These are phyloP conservation scores for Candida vartiovaarae DNA, from an alignment of 805 yeast genomes.

Conservation along the genomic window DNA sequence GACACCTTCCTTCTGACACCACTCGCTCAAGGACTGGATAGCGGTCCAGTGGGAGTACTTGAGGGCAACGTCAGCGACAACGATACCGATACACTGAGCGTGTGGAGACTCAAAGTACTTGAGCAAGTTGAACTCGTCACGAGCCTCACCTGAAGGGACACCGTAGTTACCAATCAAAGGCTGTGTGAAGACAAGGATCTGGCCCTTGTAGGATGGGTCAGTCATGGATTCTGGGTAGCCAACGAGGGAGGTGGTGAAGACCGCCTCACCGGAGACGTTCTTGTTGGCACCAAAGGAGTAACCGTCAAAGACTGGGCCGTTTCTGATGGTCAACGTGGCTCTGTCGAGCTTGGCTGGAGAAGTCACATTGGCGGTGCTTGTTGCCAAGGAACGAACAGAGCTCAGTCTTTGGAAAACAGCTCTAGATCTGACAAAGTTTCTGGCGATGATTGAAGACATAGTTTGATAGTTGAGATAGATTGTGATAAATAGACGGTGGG, in stretches of 20 bases:
- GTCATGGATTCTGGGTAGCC: constrained; percentile 99
- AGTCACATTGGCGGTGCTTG: constrained; percentile 20
- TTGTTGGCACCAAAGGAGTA: constrained; percentile 93
- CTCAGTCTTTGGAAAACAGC: constrained; percentile 24
- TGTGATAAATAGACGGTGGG: background rate
- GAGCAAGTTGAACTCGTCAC: constrained; percentile 79
- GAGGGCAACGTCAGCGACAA: constrained; percentile 92
- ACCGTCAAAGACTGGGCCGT: constrained; percentile 91
- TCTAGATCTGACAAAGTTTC: constrained; percentile 15
- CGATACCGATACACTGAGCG: constrained; percentile 92
- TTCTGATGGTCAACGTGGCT: constrained; percentile 85
- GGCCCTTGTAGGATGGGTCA: constrained; percentile 97
- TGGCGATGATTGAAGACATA: constrained; percentile 22
- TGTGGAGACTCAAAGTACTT: constrained; percentile 89
- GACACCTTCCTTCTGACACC: constrained; percentile 96
- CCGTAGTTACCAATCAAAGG: constrained; percentile 98
- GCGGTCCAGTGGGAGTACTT: constrained; percentile 99
- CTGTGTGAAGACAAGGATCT: constrained; percentile 92
- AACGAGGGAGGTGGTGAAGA: constrained; percentile 94
- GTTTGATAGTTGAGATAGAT: constrained; percentile 8
- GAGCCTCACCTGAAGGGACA: constrained; percentile 78
- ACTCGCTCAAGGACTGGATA: constrained; percentile 85
- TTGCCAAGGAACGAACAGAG: constrained; percentile 22
- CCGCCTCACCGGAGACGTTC: constrained; percentile 94
- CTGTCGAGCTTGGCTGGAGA: constrained; percentile 42